phyloP scores from a whole-genome alignment of 306 rosid genomes.

The Corylus avellana region DNA sequence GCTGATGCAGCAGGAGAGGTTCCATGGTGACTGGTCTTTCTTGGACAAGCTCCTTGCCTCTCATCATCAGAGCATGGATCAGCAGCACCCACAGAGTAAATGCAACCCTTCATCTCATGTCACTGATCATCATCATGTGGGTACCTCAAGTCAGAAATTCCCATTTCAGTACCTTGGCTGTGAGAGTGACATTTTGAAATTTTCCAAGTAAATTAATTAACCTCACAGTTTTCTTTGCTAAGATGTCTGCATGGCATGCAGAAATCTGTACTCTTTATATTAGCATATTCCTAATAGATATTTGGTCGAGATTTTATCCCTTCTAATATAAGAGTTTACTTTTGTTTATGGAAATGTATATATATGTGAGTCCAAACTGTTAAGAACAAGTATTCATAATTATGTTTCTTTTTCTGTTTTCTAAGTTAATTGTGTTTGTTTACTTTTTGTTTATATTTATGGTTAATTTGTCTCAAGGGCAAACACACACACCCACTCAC shows the following conservation, averaged over 20 bases:
- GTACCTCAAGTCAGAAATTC: slow-evolving; percentile 60
- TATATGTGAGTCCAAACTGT: slow-evolving; percentile 12
- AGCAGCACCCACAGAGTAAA: slow-evolving; percentile 32
- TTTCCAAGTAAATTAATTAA: slow-evolving; percentile 43
- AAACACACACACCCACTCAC: neutral
- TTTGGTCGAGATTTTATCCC: neutral
- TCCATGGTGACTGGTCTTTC: slow-evolving; percentile 79
- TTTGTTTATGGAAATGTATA: slow-evolving; percentile 27
- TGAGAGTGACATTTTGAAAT: slow-evolving; percentile 61
- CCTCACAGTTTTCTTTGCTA: neutral
- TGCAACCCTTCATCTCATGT: slow-evolving; percentile 27
- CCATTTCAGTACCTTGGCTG: slow-evolving; percentile 81
- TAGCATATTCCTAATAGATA: neutral
- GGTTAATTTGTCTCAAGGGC: neutral
- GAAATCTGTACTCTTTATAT: neutral
- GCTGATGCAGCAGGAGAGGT: slow-evolving; percentile 48
- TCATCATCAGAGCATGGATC: slow-evolving; percentile 32
- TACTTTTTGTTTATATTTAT: neutral
- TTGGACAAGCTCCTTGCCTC: slow-evolving; percentile 83
- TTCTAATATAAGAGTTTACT: neutral
- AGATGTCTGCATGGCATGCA: neutral
- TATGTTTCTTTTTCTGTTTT: neutral
- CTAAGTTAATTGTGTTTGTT: neutral
- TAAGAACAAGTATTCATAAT: neutral
- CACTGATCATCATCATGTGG: slow-evolving; percentile 22